These are phyloP conservation scores for Zasmidium cellare DNA, from an alignment of 2,329 filamentous ascomycete species.

Conservation along the genomic window DNA sequence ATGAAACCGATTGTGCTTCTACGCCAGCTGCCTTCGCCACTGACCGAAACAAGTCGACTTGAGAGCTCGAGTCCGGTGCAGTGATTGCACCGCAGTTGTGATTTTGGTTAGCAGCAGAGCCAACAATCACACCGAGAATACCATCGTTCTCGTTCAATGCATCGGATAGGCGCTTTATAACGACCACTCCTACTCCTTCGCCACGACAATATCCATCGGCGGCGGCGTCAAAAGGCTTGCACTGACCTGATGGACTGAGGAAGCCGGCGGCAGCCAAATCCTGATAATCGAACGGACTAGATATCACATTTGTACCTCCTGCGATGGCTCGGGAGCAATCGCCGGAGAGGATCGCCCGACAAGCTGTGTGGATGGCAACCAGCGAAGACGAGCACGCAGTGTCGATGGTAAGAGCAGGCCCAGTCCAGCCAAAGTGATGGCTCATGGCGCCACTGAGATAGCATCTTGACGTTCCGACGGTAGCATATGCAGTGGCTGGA, in stretches of 20 bases:
- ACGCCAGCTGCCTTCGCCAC: slow-evolving; percentile 14
- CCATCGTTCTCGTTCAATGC: slow-evolving; percentile 39
- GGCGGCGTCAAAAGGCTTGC: slow-evolving; percentile 33
- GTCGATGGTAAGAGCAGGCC: slow-evolving; percentile 39
- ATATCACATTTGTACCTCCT: slow-evolving; percentile 36
- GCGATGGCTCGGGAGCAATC: slow-evolving; percentile 36
- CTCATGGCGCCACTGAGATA: slow-evolving; percentile 34
- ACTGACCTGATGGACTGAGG: slow-evolving; percentile 23
- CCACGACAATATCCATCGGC: slow-evolving; percentile 40
- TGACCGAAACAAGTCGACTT: background rate
- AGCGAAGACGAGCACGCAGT: slow-evolving; percentile 25
- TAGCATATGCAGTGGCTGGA: slow-evolving; percentile 33
- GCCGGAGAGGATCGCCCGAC: slow-evolving; percentile 28
- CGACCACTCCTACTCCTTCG: slow-evolving; percentile 30
- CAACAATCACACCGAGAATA: slow-evolving; percentile 31
- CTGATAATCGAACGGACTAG: slow-evolving; percentile 30
- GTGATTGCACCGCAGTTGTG: slow-evolving; percentile 11
- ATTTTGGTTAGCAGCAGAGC: slow-evolving; percentile 38
- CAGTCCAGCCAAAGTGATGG: slow-evolving; percentile 46
- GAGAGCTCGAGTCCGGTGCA: slow-evolving; percentile 11
- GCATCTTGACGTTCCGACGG: slow-evolving; percentile 26
- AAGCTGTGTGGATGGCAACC: slow-evolving; percentile 35
- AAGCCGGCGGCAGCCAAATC: slow-evolving; percentile 42
- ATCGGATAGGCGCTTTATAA: slow-evolving; percentile 38
- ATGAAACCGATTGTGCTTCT: background rate